These are phyloP conservation scores for Pelagomonas calceolata DNA, from an alignment of 108 stramenopile species.

Conservation along the genomic window DNA sequence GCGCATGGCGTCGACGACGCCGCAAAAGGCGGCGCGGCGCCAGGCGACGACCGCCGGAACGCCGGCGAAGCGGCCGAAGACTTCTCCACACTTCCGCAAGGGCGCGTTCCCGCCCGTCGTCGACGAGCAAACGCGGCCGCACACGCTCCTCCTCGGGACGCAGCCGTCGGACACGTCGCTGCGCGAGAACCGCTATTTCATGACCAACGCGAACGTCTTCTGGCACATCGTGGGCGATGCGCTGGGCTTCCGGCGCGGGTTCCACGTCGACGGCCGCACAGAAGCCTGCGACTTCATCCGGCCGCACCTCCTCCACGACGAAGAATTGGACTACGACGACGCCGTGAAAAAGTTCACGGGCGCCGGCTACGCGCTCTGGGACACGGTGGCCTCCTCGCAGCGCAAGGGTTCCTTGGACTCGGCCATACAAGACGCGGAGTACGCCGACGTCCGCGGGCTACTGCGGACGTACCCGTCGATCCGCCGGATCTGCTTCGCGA, in stretches of 20 bases:
- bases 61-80: neutral
- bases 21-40: too few species aligned
- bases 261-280: neutral
- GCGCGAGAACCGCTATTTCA: neutral
- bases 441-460: neutral
- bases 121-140: neutral
- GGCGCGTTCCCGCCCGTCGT: neutral
- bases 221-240: slow-evolving; percentile 1
- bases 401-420: neutral
- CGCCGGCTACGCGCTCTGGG: neutral
- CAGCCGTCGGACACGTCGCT: neutral
- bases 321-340: neutral
- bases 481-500: neutral
- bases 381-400: neutral
- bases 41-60: too few species aligned
- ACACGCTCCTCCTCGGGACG: neutral
- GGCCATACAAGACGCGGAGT: neutral
- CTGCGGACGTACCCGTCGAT: neutral
- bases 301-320: neutral
- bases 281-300: neutral
- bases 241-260: neutral
- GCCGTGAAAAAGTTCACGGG: neutral
- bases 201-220: neutral
- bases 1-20: too few species aligned
- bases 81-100: neutral